Evolutionary conservation across 129 eudicot genomes (phyloP).

Genomic region (Sambucus nigra): DNA sequence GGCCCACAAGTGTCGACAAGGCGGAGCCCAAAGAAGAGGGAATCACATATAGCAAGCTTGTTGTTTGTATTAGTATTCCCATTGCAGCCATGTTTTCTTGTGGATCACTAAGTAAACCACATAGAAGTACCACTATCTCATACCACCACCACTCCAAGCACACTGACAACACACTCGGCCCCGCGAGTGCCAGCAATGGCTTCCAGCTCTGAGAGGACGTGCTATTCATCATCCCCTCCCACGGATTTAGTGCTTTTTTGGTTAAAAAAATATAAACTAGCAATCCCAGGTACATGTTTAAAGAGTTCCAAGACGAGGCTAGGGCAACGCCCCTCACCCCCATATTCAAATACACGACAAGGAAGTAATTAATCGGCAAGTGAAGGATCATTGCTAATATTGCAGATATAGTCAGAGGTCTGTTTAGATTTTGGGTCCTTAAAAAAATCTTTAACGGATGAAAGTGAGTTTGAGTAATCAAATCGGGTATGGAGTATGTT

Average conservation of each 20-base stretch:
- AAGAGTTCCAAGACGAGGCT: constrained; percentile 18
- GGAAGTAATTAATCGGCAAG: constrained; percentile 20
- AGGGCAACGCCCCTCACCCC: constrained; percentile 28
- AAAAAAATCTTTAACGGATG: constrained; percentile 20
- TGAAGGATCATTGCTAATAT: constrained; percentile 21
- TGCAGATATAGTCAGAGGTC: constrained; percentile 15
- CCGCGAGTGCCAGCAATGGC: constrained; percentile 17
- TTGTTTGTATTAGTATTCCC: constrained; percentile 27
- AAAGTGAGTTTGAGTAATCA: constrained; percentile 20
- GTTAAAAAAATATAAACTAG: constrained; percentile 16
- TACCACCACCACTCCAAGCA: constrained; percentile 37
- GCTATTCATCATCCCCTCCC: constrained; percentile 7
- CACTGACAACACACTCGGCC: constrained; percentile 20
- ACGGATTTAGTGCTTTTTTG: constrained; percentile 16
- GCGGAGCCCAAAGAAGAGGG: constrained; percentile 24
- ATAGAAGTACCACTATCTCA: constrained; percentile 13
- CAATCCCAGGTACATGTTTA: constrained; percentile 19
- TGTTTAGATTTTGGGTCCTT: constrained; percentile 26
- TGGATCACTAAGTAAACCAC: constrained; percentile 20
- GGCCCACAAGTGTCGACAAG: constrained; percentile 18
- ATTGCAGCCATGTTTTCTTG: constrained; percentile 25
- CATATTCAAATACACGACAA: constrained; percentile 14
- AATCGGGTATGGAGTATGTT: constrained; percentile 18
- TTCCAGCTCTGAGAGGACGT: constrained; percentile 16
- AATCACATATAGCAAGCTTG: constrained; percentile 25